A percentile compares a stretch with the other conserved stretches of the same genome.
Evolutionary conservation across 2,329 filamentous ascomycete species (phyloP).

Genomic region (Didymellaceae sp.): DNA sequence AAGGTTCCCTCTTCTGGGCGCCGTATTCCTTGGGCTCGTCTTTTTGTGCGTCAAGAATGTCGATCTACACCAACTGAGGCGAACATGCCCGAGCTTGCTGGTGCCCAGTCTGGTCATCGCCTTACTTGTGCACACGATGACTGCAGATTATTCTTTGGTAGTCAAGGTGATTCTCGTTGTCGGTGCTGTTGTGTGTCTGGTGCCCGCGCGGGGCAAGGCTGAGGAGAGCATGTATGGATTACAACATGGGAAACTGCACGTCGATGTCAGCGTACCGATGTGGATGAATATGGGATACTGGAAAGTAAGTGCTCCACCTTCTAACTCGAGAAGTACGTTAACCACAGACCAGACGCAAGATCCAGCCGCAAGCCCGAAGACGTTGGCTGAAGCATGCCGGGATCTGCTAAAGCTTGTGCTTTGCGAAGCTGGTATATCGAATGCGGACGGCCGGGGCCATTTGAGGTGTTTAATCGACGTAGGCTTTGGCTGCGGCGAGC

Average conservation of each 20-base stretch:
- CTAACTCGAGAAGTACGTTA: too few species aligned
- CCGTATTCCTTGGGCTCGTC: too few species aligned
- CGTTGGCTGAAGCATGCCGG: constrained; percentile 56
- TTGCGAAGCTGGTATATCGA: constrained; percentile 49
- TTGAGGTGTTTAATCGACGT: constrained; percentile 56
- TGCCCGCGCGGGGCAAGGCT: not conserved
- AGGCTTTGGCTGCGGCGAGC: constrained; percentile 67
- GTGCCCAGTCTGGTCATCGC: too few species aligned
- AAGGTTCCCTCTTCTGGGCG: too few species aligned
- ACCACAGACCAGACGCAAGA: too few species aligned
- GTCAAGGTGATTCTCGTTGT: too few species aligned
- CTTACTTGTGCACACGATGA: too few species aligned
- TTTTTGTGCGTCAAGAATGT: too few species aligned
- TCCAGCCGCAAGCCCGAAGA: constrained; percentile 3
- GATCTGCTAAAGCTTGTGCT: constrained; percentile 59
- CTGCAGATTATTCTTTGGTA: too few species aligned
- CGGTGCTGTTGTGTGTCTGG: not conserved
- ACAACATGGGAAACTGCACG: constrained; percentile 63
- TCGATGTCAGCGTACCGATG: constrained; percentile 58
- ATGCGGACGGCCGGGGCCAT: not conserved
- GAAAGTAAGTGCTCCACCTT: constrained; percentile 47
- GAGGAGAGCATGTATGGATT: constrained; percentile 53
- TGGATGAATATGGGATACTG: constrained; percentile 71
- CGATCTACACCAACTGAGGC: too few species aligned
- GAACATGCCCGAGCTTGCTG: too few species aligned